Evolutionary conservation across 2,329 filamentous ascomycete species (phyloP).

Genomic region (Chalara sp.): DNA sequence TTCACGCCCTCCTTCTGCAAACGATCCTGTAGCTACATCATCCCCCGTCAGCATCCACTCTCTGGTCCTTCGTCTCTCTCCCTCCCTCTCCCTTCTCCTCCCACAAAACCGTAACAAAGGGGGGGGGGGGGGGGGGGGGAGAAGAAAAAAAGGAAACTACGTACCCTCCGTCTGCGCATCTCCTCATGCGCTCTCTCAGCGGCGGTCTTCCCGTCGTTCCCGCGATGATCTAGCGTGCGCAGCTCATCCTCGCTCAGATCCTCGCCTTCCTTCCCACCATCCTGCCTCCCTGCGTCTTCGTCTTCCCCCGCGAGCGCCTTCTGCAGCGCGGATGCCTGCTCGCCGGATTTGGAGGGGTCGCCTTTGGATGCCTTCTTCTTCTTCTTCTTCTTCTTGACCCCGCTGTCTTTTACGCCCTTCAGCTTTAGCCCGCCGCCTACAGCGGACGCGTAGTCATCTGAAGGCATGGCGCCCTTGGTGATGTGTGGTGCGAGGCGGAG

Average conservation of each 20-base stretch:
- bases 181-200: constrained; percentile 79
- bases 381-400: constrained; percentile 60
- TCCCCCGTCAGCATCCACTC: neutral
- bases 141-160: constrained; percentile 26
- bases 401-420: constrained; percentile 64
- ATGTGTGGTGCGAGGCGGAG: neutral
- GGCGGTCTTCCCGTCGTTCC: constrained; percentile 62
- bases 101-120: neutral
- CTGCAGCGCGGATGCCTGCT: constrained; percentile 42
- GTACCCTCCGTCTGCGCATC: constrained; percentile 69
- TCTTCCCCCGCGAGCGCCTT: constrained; percentile 14
- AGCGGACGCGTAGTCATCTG: constrained; percentile 64
- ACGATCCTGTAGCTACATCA: constrained; percentile 67
- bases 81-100: neutral
- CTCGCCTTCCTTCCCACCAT: constrained; percentile 2
- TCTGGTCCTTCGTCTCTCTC: neutral
- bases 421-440: constrained; percentile 72
- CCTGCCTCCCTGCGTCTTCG: constrained; percentile 21
- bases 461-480: constrained; percentile 46
- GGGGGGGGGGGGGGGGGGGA: constrained; percentile 1
- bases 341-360: constrained; percentile 21
- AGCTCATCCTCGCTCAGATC: constrained; percentile 14
- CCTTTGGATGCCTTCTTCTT: constrained; percentile 31
- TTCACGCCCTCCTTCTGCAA: constrained; percentile 77
- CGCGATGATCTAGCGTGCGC: constrained; percentile 26